phyloP scores from a whole-genome alignment of 208 protist species.

The Wallacemonas sp. region DNA sequence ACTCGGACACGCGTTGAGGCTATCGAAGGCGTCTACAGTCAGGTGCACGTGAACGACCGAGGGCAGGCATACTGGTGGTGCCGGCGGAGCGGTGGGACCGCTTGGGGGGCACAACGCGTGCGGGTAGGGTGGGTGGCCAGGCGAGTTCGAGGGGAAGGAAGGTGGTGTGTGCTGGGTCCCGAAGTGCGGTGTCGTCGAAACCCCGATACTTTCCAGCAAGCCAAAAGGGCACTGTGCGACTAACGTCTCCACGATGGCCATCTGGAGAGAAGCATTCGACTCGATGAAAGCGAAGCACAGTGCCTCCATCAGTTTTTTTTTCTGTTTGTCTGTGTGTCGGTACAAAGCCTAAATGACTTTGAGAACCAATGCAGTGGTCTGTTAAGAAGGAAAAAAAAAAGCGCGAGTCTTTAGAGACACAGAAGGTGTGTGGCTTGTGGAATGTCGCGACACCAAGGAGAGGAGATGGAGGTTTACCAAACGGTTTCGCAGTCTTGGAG shows the following conservation, averaged over 20 bases:
- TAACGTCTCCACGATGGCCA: background rate
- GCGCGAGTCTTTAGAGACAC: no score
- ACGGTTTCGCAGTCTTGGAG: no score
- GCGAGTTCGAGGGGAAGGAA: no score
- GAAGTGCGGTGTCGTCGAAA: background rate
- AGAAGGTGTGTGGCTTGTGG: no score
- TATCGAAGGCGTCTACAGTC: slow-evolving; percentile 42
- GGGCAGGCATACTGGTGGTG: no score
- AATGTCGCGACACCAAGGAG: background rate
- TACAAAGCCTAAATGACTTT: no score
- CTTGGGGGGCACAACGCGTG: background rate
- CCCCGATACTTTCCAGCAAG: background rate
- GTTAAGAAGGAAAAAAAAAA: background rate
- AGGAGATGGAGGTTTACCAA: no score
- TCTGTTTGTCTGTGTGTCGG: no score
- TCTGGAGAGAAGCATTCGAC: background rate
- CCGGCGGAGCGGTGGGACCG: no score
- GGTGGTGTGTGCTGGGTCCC: no score
- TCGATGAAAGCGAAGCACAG: background rate
- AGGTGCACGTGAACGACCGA: slow-evolving; percentile 15
- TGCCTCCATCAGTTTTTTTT: background rate
- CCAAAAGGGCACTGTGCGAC: background rate
- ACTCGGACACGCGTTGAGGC: slow-evolving; percentile 28
- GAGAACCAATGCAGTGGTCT: background rate
- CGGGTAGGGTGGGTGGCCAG: background rate